These are phyloP conservation scores for Sarcodon sp. DNA, from an alignment of 768 basidiomycete genomes.

Conservation along the genomic window DNA sequence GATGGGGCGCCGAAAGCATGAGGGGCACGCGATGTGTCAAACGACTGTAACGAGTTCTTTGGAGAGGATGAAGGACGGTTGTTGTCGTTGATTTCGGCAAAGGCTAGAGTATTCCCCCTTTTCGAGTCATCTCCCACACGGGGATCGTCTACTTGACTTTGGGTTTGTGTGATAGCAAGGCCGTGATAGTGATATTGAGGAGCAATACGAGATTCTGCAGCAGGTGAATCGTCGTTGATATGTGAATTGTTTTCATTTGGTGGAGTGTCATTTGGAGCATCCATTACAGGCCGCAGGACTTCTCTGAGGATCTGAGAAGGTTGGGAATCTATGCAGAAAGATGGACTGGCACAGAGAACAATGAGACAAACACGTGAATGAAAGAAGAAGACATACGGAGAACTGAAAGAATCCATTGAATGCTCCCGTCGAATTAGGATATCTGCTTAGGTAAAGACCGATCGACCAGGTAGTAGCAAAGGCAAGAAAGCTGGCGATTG, in stretches of 20 bases:
- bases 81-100: slow-evolving; percentile 3
- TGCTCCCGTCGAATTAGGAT: too few species aligned
- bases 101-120: slow-evolving; percentile 32
- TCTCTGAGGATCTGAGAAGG: slow-evolving; percentile 39
- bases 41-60: neutral
- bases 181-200: slow-evolving; percentile 48
- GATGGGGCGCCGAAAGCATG: neutral
- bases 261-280: slow-evolving; percentile 8
- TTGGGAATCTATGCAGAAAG: slow-evolving; percentile 28
- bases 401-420: neutral
- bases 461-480: too few species aligned
- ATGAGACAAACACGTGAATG: neutral
- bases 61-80: neutral
- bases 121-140: slow-evolving; percentile 28
- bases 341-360: neutral
- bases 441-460: too few species aligned
- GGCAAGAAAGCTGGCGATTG: too few species aligned
- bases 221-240: slow-evolving; percentile 7
- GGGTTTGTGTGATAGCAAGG: slow-evolving; percentile 39
- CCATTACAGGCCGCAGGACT: slow-evolving; percentile 20
- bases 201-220: slow-evolving; percentile 13
- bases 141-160: slow-evolving; percentile 28
- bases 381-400: neutral
- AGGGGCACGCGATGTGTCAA: neutral
- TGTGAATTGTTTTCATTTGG: slow-evolving; percentile 9